Conservation (phyloP, 192 early-diverging fungal species). For the Diversispora epigaea region DNA sequence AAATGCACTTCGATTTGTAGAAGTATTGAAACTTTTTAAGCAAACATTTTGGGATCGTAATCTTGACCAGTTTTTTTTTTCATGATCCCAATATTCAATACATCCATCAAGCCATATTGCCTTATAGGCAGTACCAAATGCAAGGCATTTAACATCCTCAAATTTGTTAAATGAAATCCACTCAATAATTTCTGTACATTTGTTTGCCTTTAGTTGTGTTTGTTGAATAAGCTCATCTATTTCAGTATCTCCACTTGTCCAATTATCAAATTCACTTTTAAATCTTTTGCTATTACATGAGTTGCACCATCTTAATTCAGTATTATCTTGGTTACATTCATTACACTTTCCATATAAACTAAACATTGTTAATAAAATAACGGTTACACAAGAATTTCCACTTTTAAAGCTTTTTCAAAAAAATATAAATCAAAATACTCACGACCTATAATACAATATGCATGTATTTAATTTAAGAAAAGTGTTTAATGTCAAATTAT, state of each 20-base stretch:
- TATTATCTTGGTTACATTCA: no score
- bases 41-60: neutral
- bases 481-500: no score
- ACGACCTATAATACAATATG: no score
- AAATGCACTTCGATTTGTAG: neutral
- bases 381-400: no score
- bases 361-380: no score
- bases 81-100: neutral
- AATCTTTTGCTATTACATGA: neutral
- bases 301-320: neutral
- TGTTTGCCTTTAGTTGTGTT: neutral
- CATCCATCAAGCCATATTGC: constrained; percentile 10
- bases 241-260: neutral
- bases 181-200: neutral
- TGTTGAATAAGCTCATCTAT: constrained; percentile 11
- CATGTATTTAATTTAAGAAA: no score
- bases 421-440: no score
- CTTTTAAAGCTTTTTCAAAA: no score
- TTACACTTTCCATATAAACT: no score
- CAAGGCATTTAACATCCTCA: neutral
- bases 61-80: neutral
- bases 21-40: constrained; percentile 20
- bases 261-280: neutral
- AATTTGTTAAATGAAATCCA: constrained; percentile 18
- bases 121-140: neutral